Evolutionary conservation across 805 yeast genomes (phyloP).

Genomic region (Ogataea polymorpha): DNA sequence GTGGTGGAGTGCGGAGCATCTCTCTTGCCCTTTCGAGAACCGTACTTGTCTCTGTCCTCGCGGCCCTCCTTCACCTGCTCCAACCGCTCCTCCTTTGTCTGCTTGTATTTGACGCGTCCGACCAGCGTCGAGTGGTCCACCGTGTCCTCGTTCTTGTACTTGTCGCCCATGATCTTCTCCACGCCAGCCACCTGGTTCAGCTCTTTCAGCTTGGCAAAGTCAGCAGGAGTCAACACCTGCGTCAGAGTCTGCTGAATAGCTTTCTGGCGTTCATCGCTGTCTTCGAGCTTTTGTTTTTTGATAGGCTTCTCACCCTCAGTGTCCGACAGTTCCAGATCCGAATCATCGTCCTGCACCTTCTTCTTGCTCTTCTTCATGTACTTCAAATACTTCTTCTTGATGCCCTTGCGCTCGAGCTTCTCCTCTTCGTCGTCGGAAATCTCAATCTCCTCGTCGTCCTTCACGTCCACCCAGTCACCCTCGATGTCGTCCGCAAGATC

Average conservation of each 20-base stretch:
- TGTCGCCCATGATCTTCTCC: constrained; percentile 66
- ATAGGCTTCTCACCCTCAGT: constrained; percentile 35
- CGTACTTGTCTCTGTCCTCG: constrained; percentile 88
- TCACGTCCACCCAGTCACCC: constrained; percentile 90
- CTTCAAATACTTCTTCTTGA: constrained; percentile 34
- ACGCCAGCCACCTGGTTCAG: constrained; percentile 82
- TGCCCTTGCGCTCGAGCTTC: constrained; percentile 33
- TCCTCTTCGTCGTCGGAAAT: constrained; percentile 40
- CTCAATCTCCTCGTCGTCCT: constrained; percentile 73
- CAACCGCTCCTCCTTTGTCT: constrained; percentile 84
- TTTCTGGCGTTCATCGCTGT: constrained; percentile 36
- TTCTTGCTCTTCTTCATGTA: constrained; percentile 29
- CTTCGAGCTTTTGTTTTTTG: constrained; percentile 32
- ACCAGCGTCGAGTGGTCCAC: constrained; percentile 77
- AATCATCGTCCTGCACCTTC: constrained; percentile 35
- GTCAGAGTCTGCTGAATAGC: constrained; percentile 53
- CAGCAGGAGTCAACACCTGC: constrained; percentile 89
- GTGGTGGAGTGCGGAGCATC: constrained; percentile 85
- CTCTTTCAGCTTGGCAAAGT: constrained; percentile 92
- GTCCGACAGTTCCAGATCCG: constrained; percentile 53
- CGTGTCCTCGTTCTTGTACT: constrained; percentile 66
- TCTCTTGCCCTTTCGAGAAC: constrained; percentile 80
- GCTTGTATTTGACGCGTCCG: constrained; percentile 81
- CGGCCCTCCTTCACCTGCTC: constrained; percentile 87
- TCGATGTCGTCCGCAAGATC: constrained; percentile 59